These are phyloP conservation scores for Sinapis alba DNA, from an alignment of 441 rosid species.

Conservation along the genomic window DNA sequence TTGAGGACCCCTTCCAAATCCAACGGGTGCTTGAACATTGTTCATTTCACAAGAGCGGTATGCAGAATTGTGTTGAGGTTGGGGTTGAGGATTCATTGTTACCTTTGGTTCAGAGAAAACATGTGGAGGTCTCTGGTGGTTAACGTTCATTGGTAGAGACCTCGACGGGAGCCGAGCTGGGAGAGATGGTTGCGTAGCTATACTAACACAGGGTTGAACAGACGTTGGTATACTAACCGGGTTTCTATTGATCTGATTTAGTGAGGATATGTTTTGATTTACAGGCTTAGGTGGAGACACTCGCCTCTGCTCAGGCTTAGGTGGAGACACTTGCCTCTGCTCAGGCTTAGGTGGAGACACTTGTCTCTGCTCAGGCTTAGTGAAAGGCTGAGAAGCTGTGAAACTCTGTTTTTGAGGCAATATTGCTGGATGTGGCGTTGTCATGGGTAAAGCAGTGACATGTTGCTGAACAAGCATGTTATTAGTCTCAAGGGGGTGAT, in stretches of 20 bases:
- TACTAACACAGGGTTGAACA: slow-evolving; percentile 16
- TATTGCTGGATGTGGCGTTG: slow-evolving; percentile 13
- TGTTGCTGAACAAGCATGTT: slow-evolving; percentile 13
- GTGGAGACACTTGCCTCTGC: slow-evolving; percentile 29
- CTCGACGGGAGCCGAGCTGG: slow-evolving; percentile 23
- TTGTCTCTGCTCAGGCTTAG: slow-evolving; percentile 19
- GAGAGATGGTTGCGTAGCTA: slow-evolving; percentile 6
- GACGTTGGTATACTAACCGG: slow-evolving; percentile 12
- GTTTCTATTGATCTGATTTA: slow-evolving; percentile 14
- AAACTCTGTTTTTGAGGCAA: slow-evolving; percentile 27
- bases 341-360: slow-evolving; percentile 31
- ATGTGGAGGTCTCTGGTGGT: slow-evolving; percentile 27
- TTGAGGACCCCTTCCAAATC: slow-evolving; percentile 24
- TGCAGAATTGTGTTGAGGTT: not conserved
- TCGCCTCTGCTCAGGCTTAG: slow-evolving; percentile 23
- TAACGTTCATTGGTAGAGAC: slow-evolving; percentile 23
- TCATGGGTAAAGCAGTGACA: slow-evolving; percentile 5
- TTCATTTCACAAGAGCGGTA: slow-evolving; percentile 23
- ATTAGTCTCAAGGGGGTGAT: not conserved
- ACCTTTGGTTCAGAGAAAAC: slow-evolving; percentile 21
- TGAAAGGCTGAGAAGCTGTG: slow-evolving; percentile 25
- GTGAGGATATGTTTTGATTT: slow-evolving; percentile 13
- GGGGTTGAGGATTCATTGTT: slow-evolving; percentile 13
- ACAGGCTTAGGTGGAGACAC: slow-evolving; percentile 38
- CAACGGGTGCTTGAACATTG: slow-evolving; percentile 20